Evolutionary conservation across 2,329 filamentous ascomycete genomes (phyloP).

Genomic region (Malbranchea zuffiana): DNA sequence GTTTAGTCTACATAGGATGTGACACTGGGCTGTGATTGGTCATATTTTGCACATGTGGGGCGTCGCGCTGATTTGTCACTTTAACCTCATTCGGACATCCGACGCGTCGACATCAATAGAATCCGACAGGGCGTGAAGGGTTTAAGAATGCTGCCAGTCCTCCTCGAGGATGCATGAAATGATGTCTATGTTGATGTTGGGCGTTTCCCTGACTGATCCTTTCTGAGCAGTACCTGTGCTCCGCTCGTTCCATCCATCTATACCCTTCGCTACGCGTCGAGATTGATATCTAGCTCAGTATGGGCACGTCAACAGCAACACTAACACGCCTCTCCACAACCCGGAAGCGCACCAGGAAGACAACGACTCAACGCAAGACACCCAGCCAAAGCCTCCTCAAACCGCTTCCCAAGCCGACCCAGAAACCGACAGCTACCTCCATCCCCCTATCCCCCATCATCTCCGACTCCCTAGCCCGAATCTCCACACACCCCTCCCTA

Average conservation of each 20-base stretch:
- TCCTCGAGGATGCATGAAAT: neutral
- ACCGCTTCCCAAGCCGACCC: too few species aligned
- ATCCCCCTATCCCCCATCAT: slow-evolving; percentile 2
- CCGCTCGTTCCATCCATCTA: too few species aligned
- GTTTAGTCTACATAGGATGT: neutral
- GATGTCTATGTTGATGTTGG: neutral
- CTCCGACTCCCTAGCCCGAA: slow-evolving; percentile 29
- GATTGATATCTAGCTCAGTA: too few species aligned
- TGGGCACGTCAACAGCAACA: neutral
- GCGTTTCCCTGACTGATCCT: neutral
- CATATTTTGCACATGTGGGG: slow-evolving; percentile 5
- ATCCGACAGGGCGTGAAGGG: slow-evolving; percentile 34
- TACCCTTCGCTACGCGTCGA: too few species aligned
- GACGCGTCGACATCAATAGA: slow-evolving; percentile 3
- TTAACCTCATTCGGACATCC: slow-evolving; percentile 5
- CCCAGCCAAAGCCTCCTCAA: too few species aligned
- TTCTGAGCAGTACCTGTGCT: too few species aligned
- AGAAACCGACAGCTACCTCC: too few species aligned
- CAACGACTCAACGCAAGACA: neutral
- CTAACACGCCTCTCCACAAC: neutral
- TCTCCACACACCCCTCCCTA: slow-evolving; percentile 36
- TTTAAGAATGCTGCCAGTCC: slow-evolving; percentile 35
- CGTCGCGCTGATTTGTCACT: slow-evolving; percentile 9
- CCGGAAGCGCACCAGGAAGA: neutral
- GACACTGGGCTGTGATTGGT: slow-evolving; percentile 1